Conservation (phyloP, 1,284 basidiomycete genomes). For the Spongiforma sp. region DNA sequence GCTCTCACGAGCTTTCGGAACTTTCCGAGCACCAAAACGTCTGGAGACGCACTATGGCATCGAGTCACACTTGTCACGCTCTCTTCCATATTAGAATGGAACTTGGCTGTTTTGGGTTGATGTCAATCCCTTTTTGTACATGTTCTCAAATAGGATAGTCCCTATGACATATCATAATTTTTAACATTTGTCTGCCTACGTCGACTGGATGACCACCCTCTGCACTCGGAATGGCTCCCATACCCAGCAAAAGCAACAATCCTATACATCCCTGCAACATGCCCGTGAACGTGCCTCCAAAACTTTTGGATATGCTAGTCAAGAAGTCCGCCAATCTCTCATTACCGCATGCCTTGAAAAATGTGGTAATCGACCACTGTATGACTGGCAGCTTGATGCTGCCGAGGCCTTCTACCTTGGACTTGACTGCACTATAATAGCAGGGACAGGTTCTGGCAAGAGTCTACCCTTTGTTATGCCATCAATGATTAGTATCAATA, state of each 20-base stretch:
- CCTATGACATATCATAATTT: neutral
- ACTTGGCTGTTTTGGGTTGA: neutral
- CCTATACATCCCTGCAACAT: neutral
- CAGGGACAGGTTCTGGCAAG: conserved; percentile 6
- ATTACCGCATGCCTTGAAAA: neutral
- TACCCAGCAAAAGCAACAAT: neutral
- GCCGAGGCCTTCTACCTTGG: conserved; percentile 15
- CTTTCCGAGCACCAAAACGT: neutral
- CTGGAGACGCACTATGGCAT: neutral
- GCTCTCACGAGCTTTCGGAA: neutral
- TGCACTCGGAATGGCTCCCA: neutral
- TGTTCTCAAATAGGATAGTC: neutral
- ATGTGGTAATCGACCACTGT: neutral
- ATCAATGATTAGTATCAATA: conserved; percentile 3
- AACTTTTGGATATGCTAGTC: neutral
- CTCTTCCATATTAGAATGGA: neutral
- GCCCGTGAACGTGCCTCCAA: neutral
- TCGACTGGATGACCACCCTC: neutral
- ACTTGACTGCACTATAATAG: conserved; percentile 11
- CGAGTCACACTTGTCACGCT: neutral
- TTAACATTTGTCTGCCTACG: neutral
- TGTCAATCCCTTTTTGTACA: neutral
- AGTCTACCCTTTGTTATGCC: conserved; percentile 19
- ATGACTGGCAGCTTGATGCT: conserved; percentile 16
- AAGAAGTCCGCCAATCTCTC: neutral